Conservation (phyloP, 2,329 filamentous ascomycete genomes). For the Epichloe hybrida region DNA sequence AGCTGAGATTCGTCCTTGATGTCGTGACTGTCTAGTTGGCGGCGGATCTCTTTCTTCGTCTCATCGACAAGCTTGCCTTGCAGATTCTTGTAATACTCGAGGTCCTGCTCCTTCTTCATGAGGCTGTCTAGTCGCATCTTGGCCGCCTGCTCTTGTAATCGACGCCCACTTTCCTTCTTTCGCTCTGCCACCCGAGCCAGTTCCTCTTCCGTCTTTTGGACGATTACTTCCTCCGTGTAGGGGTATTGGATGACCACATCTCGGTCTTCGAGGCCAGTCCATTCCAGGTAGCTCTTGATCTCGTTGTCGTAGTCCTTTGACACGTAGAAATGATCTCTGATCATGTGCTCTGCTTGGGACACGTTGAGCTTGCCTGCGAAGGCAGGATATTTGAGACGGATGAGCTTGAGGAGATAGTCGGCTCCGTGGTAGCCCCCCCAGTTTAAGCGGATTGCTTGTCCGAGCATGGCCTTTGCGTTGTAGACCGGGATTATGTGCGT, state of each 20-base stretch:
- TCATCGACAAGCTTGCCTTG: constrained; percentile 58
- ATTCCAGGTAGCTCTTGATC: constrained; percentile 65
- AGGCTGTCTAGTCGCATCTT: constrained; percentile 95
- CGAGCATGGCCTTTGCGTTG: constrained; percentile 69
- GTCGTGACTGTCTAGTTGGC: constrained; percentile 78
- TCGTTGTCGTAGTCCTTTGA: constrained; percentile 75
- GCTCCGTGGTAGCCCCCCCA: constrained; percentile 88
- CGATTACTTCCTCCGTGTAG: constrained; percentile 76
- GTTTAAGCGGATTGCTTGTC: constrained; percentile 77
- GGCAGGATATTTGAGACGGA: constrained; percentile 80
- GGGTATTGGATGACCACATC: constrained; percentile 87
- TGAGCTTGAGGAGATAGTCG: constrained; percentile 81
- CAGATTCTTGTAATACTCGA: constrained; percentile 84
- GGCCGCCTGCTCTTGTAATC: constrained; percentile 88
- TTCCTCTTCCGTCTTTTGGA: constrained; percentile 91
- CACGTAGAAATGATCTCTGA: constrained; percentile 81
- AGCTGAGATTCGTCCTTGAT: constrained; percentile 82
- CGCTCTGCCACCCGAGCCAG: constrained; percentile 80
- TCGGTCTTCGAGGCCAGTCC: constrained; percentile 81
- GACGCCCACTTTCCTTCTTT: constrained; percentile 83
- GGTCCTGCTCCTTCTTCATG: constrained; percentile 87
- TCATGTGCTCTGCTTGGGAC: constrained; percentile 75
- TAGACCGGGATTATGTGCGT: constrained; percentile 93
- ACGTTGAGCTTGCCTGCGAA: constrained; percentile 78
- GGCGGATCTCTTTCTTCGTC: constrained; percentile 82